Evolutionary conservation across 768 basidiomycete genomes (phyloP), one percentile per base, ranked within the genome.

Genomic region (Nidularia sp.): DNA sequence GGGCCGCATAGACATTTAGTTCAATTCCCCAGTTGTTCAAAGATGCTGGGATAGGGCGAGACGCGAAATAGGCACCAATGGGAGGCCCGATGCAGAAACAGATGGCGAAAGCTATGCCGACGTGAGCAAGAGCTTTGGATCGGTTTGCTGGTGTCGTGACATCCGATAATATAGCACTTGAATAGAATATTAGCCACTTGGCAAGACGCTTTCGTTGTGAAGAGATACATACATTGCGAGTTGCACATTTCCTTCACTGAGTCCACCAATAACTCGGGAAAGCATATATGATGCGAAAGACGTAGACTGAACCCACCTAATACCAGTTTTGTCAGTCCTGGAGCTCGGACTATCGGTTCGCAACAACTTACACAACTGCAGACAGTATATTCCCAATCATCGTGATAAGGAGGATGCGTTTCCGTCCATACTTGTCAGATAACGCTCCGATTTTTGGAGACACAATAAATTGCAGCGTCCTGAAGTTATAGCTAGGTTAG

Each of bases 161-260:
- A 65, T 98, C 96, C 22, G 93, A 92, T 33, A 99, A 81, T 60
- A 95, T 94, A 4, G 97, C 94, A 60, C 93, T 97, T 57, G 44
- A 39, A 39, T 39, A 18, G 18, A 18, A 18, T 18, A 18, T 18
- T 18, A 18, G 18, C 1, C 1, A 12, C 36, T 41, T 9, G 7
- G 18, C 35, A 49, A 31, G n/a, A 12, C 2, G 44, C 8, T 12
- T 8, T 45, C 9, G 44, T 12, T 12, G 12, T 25, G 22, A 45
- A n/a, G 33, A 18, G 18, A 18, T 18, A 78, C 88, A 59, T 63
- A 93, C 93, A 94, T 94, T 45, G 91, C 89, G 44, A 99, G 75
- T 65, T 99, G 96, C 8, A 98, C 96, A 63, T 99, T 99, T 44
- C 96, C 96, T 73, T 99, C 96, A 61, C 90, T 93, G 6, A 98